Evolutionary conservation across 805 yeast species (phyloP), one percentile per base, ranked within the genome.

Genomic region (Saccharomycopsis amapae): DNA sequence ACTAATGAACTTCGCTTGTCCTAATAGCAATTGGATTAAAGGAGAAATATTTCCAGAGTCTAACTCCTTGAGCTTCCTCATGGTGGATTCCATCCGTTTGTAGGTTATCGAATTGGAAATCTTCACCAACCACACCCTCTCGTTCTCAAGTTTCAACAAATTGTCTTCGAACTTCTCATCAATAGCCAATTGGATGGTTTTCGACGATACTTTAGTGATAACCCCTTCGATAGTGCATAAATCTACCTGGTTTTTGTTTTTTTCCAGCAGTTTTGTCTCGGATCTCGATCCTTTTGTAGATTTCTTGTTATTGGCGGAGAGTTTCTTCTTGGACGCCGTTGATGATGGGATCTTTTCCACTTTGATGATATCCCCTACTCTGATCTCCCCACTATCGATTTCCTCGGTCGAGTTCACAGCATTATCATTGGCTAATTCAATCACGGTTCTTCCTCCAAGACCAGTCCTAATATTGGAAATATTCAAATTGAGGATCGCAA

Each of bases 281-380:
- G 48, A 47, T 35, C 56, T 60, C 35, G 62, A 62, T 1, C 65
- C 56, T 9, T 62, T 62, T 41, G 62, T 45, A 42, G 56, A 58
- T 44, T 55, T 57, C n/a, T 42, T 48, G 10, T 40, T 41, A 25
- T 50, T 48, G 3, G 40, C n/a, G 7, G 33, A 26, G 7, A 45
- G 24, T 42, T 54, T 53, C 20, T 53, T 46, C 20, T 50, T 48
- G 3, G 44, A 50, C 3, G 62, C 51, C 3, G 50, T 46, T 13
- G 56, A 17, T 1, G 60, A 52, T 0, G 69, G 65, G 66, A 72
- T 68, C 45, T 63, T 66, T 19, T 79, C 78, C 10, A 85, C 49
- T 53, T 69, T 73, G 2, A 87, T 89, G 35, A 85, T 79, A 62
- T 87, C 96, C 12, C 96, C 96, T 3, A 74, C 72, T 52, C 78